Conservation (phyloP, 176 grass and related monocot genomes). For the Rhynchospora tenuis region DNA sequence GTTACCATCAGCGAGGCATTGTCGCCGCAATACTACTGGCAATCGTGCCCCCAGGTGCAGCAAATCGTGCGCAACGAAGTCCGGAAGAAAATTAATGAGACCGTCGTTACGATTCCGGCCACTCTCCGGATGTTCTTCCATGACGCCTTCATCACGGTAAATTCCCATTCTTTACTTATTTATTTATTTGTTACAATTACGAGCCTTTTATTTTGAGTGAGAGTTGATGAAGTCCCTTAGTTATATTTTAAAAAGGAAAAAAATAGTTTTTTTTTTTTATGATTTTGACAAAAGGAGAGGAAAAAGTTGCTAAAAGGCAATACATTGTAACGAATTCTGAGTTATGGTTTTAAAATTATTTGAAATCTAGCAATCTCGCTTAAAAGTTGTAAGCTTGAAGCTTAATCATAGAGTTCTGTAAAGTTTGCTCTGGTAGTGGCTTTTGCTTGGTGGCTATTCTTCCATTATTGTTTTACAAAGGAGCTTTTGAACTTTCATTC, state of each 20-base stretch:
- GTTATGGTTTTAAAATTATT: not conserved
- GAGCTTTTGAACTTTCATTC: not conserved
- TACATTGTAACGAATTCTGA: not conserved
- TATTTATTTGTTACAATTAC: not conserved
- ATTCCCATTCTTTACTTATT: not conserved
- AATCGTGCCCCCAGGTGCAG: slow-evolving; percentile 3
- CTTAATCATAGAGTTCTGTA: not conserved
- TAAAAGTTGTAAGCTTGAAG: not conserved
- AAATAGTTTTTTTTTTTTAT: not conserved
- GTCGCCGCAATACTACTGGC: slow-evolving; percentile 17
- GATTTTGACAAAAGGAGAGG: no score
- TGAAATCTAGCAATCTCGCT: slow-evolving; percentile 8
- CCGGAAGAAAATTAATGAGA: slow-evolving; percentile 17
- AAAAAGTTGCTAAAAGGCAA: not conserved
- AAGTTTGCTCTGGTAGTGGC: not conserved
- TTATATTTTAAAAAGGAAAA: not conserved
- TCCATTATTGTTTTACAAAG: slow-evolving; percentile 12
- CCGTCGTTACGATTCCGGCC: slow-evolving; percentile 19
- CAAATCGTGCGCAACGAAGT: not conserved
- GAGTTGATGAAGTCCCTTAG: not conserved
- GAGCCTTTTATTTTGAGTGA: not conserved
- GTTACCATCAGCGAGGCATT: not conserved
- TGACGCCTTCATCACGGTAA: slow-evolving; percentile 15
- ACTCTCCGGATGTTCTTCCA: slow-evolving; percentile 24
- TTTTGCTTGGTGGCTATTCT: not conserved